These are phyloP conservation scores for Mortierella hygrophila DNA, from an alignment of 192 early-diverging fungal genomes.

Conservation along the genomic window DNA sequence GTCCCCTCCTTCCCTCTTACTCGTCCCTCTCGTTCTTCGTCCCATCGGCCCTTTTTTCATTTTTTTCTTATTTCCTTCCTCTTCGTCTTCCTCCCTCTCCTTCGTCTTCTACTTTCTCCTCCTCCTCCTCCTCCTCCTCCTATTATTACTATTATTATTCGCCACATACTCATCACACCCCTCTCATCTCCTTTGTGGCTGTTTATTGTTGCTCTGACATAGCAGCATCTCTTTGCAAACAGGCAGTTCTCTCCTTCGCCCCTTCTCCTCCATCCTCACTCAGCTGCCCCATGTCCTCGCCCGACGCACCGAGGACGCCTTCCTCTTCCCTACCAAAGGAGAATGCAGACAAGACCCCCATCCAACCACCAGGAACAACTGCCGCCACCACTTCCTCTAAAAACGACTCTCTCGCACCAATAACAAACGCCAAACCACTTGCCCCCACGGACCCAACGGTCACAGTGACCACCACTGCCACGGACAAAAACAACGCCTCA, in stretches of 20 bases:
- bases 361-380: background rate
- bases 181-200: background rate
- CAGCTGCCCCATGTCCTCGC: slow-evolving; percentile 29
- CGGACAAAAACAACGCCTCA: background rate
- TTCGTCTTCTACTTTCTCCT: background rate
- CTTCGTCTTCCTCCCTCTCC: background rate
- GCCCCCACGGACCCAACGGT: background rate
- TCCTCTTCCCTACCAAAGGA: background rate
- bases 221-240: background rate
- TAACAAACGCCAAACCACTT: background rate
- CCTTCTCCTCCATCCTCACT: background rate
- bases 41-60: background rate
- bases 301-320: slow-evolving; percentile 16
- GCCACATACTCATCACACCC: background rate
- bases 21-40: background rate
- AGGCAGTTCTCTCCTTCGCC: background rate
- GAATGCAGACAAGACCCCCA: slow-evolving; percentile 2
- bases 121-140: background rate
- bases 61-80: background rate
- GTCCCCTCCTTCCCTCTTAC: background rate
- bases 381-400: background rate
- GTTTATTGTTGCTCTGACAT: background rate
- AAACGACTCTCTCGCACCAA: background rate
- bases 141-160: background rate
- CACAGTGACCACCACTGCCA: background rate